Evolutionary conservation across 202 grass and related monocot species (phyloP), one percentile per base, ranked within the genome.

Genomic region (Bolboschoenoplectus hybrid): DNA sequence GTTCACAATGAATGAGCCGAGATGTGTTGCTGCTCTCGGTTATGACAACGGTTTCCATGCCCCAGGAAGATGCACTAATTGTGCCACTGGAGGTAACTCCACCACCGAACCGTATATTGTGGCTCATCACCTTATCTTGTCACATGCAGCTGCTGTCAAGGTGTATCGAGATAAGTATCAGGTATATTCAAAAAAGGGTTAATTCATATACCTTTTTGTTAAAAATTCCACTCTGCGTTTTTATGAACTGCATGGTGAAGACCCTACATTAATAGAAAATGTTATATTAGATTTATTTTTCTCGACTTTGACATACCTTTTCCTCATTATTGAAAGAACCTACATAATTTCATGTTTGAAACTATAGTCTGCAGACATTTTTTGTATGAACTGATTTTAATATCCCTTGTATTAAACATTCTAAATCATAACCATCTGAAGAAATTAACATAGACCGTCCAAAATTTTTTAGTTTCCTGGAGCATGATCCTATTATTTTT

Each of bases 31-130:
- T 4, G 88, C 91, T 69, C 91, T 94, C 45, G 91, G 94, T 55
- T 94, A 97, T 26, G 83, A 91, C 19, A 89, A 97, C 11, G 87
- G 87, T 66, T 92, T 47, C 53, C 91, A 92, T 75, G 83, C 94
- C 14, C 91, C 88, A 0, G 94, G 74, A 55, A 82, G 94, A 36
- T 97, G 94, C 84, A 92, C 90, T 2, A 72, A 74, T 1, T 92
- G 94, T 86, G 63, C 43, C 1, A 53, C 81, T 3, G 90, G 94
- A 2, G 86, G 86, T 5, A 92, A 97, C 47, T 97, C 90, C 5
- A 84, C 90, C 79, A 94, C 90, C 0, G 91, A 97, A 77, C 94
- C 94, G 0, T 94, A 97, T 74, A 97, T 92, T 86, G 81, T 81
- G 7, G 94, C 56, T 14, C 94, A 94, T 70, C 69, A 97, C 79